phyloP scores from a whole-genome alignment of 306 rosid genomes.

The Lathyrus oleraceus region DNA sequence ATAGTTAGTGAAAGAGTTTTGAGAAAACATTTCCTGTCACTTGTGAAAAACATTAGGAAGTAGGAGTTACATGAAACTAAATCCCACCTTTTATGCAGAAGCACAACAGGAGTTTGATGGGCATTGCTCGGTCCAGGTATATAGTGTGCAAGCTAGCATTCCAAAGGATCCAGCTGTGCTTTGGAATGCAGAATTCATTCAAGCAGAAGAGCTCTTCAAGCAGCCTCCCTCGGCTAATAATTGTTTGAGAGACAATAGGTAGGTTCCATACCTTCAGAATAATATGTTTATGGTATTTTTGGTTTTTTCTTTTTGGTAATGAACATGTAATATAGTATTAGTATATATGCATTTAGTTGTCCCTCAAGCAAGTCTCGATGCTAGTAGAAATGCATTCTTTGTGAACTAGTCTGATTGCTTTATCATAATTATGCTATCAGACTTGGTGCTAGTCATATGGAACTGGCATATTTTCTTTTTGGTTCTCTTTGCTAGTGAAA shows the following conservation, averaged over 20 bases:
- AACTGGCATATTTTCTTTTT: neutral
- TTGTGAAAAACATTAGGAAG: slow-evolving; percentile 26
- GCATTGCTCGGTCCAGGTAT: slow-evolving; percentile 78
- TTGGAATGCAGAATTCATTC: slow-evolving; percentile 91
- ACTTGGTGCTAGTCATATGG: neutral
- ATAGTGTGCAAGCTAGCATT: slow-evolving; percentile 86
- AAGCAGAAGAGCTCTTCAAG: slow-evolving; percentile 90
- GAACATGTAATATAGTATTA: slow-evolving; percentile 3
- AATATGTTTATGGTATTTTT: slow-evolving; percentile 2
- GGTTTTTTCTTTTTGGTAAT: neutral
- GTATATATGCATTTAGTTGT: neutral
- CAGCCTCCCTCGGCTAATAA: slow-evolving; percentile 68
- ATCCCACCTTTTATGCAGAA: slow-evolving; percentile 60
- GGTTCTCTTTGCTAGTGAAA: neutral
- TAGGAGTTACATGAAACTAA: slow-evolving; percentile 19
- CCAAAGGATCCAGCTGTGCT: slow-evolving; percentile 93
- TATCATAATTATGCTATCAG: slow-evolving; percentile 1
- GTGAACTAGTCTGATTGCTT: slow-evolving; percentile 14
- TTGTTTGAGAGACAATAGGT: slow-evolving; percentile 97
- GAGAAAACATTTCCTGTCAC: neutral
- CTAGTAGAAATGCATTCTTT: neutral
- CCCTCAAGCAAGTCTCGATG: neutral
- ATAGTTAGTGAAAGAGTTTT: slow-evolving; percentile 18
- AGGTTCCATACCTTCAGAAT: slow-evolving; percentile 14
- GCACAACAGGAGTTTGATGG: slow-evolving; percentile 81